Evolutionary conservation across 2,329 filamentous ascomycete species (phyloP).

Genomic region (Ophiosphaerella narmari): DNA sequence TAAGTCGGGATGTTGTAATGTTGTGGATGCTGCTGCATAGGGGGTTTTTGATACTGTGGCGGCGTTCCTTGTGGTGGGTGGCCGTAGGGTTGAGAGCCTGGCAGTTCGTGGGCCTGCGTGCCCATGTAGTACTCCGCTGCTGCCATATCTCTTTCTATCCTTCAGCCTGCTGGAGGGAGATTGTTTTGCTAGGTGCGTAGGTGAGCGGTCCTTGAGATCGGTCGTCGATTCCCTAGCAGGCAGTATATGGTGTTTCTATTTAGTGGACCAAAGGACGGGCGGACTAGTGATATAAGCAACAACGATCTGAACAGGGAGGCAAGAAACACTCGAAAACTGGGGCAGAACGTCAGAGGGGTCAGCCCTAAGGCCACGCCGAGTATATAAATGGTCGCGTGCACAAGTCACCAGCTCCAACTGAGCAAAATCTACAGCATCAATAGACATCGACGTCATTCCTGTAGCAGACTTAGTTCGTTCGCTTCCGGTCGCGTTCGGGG

Average conservation of each 20-base stretch:
- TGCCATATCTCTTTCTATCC: slow-evolving; percentile 29
- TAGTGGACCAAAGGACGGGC: not conserved
- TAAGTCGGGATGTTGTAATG: slow-evolving; percentile 15
- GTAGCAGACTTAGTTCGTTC: slow-evolving; percentile 6
- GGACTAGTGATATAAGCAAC: slow-evolving; percentile 1
- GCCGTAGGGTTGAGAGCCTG: slow-evolving; percentile 17
- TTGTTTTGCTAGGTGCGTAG: not conserved
- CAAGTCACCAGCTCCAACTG: slow-evolving; percentile 23
- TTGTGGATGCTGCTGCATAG: slow-evolving; percentile 10
- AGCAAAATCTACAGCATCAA: slow-evolving; percentile 9
- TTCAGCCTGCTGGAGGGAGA: not conserved
- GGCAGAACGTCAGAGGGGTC: slow-evolving; percentile 1
- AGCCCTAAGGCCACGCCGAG: slow-evolving; percentile 16
- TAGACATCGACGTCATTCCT: slow-evolving; percentile 32
- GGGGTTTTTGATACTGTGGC: slow-evolving; percentile 23
- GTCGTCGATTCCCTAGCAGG: not conserved
- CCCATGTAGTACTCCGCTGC: slow-evolving; percentile 41
- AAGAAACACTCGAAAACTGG: slow-evolving; percentile 2
- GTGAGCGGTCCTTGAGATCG: not conserved
- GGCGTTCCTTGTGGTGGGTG: slow-evolving; percentile 19
- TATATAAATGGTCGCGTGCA: slow-evolving; percentile 32
- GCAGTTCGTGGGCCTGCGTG: slow-evolving; percentile 27
- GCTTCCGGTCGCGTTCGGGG: slow-evolving; percentile 19
- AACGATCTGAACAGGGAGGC: slow-evolving; percentile 1
- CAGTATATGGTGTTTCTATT: not conserved